Base-by-base conservation (phyloP, 495 filamentous ascomycete genomes). In the Tuber umbilicatum region DNA sequence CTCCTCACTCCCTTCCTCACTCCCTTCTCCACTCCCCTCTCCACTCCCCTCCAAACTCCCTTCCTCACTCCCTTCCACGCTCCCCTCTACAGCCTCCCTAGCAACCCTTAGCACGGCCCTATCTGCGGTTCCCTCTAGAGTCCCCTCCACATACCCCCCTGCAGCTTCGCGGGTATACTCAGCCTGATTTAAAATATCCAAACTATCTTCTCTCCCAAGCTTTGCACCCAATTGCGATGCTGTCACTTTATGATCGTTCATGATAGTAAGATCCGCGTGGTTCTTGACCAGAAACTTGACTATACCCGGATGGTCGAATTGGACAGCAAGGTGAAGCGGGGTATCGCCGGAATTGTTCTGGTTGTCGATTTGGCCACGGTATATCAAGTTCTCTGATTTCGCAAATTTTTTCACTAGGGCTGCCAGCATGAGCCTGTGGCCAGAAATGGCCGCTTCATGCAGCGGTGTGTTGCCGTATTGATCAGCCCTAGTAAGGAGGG, bases 111-210 rank as follows among this genome's bases (percentile, higher is more conserved):
- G 6, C 9, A 10, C 82, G 92, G 91, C 12, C 93, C 89, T 79
- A 83, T 97, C 77, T 74, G 97, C 70, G 94, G 92, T 72, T 87
- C 88, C 5, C 87, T 90, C 84, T 88, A 94, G 27, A 92, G 93
- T 85, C 90, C 77, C 88, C 93, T 55, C 16, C 43, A n/a, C n/a
- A n/a, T n/a, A n/a, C n/a, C n/a, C n/a, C n/a, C n/a, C n/a, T n/a
- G n/a, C n/a, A n/a, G n/a, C n/a, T n/a, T 43, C 14, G 42, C 1
- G 21, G n/a, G 2, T n/a, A 21, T 9, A 0, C 45, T 31, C 19
- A 16, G 35, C 35, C 5, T 37, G 38, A 19, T 41, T 70, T 31
- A 35, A 14, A 14, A 87, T 31, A 93, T 86, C 83, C 83, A 78
- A 4, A 78, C 89, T 1, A 69, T 93, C 2, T 79, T 93, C 60